Conservation (phyloP, 768 basidiomycete species). For the Tylopilus subfusipes region DNA sequence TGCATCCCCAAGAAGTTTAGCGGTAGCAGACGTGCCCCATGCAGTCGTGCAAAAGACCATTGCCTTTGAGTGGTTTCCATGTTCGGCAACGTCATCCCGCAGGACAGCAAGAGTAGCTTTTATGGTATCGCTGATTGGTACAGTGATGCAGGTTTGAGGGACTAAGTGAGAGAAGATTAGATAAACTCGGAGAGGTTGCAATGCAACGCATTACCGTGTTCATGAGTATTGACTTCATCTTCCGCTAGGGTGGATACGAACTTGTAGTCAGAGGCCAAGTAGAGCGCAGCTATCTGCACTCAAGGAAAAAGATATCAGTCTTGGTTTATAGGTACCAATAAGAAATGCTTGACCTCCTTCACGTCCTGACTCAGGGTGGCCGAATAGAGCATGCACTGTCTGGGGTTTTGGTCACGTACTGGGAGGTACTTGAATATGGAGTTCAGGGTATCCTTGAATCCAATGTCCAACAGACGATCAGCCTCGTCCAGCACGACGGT, state of each 20-base stretch:
- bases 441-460: constrained; percentile 66
- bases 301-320: not conserved
- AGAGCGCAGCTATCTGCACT: constrained; percentile 26
- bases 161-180: constrained; percentile 30
- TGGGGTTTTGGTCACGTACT: constrained; percentile 44
- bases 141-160: constrained; percentile 44
- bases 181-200: not conserved
- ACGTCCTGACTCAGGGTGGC: constrained; percentile 75
- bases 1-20: constrained; percentile 34
- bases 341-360: constrained; percentile 37
- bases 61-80: constrained; percentile 35
- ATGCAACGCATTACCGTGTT: constrained; percentile 42
- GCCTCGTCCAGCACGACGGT: constrained; percentile 69
- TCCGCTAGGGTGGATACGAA: constrained; percentile 59
- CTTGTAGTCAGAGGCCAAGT: constrained; percentile 26
- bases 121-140: constrained; percentile 40
- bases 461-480: constrained; percentile 69
- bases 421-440: constrained; percentile 51
- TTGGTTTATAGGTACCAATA: not conserved
- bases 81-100: constrained; percentile 31
- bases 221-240: constrained; percentile 59
- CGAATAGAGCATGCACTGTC: constrained; percentile 69
- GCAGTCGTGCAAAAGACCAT: constrained; percentile 73
- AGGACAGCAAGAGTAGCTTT: constrained; percentile 41
- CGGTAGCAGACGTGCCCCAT: constrained; percentile 46